Base-by-base conservation (phyloP, 768 basidiomycete species). In the Lactarius quietus region DNA sequence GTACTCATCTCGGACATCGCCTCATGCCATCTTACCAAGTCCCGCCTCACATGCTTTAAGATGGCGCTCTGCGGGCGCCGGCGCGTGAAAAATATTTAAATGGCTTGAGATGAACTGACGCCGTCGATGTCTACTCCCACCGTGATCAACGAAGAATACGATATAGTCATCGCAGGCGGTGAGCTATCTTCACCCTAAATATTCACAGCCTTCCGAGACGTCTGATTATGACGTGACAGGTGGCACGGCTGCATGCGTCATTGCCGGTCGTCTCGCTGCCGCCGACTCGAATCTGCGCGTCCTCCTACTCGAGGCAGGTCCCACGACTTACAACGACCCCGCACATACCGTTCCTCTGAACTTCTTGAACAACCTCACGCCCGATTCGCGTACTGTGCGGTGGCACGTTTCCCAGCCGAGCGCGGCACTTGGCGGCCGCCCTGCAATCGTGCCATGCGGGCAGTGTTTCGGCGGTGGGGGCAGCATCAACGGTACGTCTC, bases 401-500 rank as follows among this genome's bases (percentile, higher is more conserved):
- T 76, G 78, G 65, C 76, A 86, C 64, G 59, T 62, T 7, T 71
- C 65, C 8, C 74, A 75, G 26, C 77, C 79, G 8, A 81, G 80
- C 66, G 74, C 77, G 3, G 82, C 78, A 63, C 73, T 80, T 39
- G 76, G 70, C 26, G 82, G 80, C 7, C 84, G 87, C 6, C 68
- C 74, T 12, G 70, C 76, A 6, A 59, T 83, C 41, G 77, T 85
- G 9, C 77, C 79, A 0, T 70, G 75, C 28, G 86, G 82, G 0
- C 77, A 81, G 58, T 81, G 79, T 38, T 69, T 89, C 6, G 87
- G 88, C 4, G 87, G 87, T 5, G 86, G 86, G 1, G 86, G 85
- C 0, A 75, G 76, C 61, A 79, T 88, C 17, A 88, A 87, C 67
- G 84, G 86, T 86, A 54, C 0, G 71, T 70, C 57, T 14, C 39